Percentiles rank a stretch among this genome's conserved stretches.
Conservation (phyloP, 345 rosid genomes). For the Eucalyptus regnans region DNA sequence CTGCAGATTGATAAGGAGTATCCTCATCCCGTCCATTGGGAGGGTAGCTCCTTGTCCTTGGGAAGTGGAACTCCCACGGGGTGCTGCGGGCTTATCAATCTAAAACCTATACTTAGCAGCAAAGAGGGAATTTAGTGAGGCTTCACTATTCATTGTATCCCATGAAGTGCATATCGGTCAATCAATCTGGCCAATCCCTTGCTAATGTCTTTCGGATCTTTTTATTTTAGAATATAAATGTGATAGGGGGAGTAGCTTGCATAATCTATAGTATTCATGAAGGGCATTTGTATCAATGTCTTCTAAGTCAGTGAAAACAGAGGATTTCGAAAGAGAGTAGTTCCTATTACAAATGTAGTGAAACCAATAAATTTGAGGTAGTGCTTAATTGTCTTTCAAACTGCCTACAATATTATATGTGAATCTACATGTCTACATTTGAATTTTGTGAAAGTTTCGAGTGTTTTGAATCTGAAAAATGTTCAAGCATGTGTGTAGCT, state of each 20-base stretch:
- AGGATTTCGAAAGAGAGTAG: neutral
- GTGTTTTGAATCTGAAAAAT: neutral
- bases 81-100: neutral
- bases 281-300: neutral
- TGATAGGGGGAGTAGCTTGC: neutral
- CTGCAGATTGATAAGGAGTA: neutral
- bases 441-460: neutral
- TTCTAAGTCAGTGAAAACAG: neutral
- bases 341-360: neutral
- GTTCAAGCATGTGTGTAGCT: neutral
- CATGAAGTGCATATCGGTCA: neutral
- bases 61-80: neutral
- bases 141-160: neutral
- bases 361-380: conserved; percentile 6
- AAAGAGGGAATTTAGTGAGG: neutral
- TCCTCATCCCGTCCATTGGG: neutral
- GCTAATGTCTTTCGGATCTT: neutral
- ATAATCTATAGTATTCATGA: neutral
- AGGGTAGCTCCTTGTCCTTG: neutral
- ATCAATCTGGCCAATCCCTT: neutral
- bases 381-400: neutral
- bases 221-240: neutral
- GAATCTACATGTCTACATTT: neutral
- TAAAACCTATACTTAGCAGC: neutral
- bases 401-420: neutral